Conservation (phyloP, 768 basidiomycete species). For the Pleurotus citrinopileatus region DNA sequence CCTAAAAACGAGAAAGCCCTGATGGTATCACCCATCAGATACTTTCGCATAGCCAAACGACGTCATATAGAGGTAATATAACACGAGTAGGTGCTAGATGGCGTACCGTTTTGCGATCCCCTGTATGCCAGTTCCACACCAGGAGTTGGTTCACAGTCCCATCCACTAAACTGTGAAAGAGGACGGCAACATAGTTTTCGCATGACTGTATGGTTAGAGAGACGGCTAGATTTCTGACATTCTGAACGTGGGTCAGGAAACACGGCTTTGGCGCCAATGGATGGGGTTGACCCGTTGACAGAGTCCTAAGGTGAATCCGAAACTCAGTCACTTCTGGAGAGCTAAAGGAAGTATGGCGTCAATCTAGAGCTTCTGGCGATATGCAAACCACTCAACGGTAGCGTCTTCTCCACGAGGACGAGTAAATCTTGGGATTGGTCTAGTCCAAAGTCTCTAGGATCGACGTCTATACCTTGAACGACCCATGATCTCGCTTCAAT, state of each 20-base stretch:
- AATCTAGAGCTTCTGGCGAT: neutral
- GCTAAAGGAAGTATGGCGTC: neutral
- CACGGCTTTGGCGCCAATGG: constrained; percentile 35
- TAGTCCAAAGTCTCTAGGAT: constrained; percentile 57
- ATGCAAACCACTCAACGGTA: constrained; percentile 5
- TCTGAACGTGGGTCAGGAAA: constrained; percentile 27
- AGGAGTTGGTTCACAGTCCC: constrained; percentile 41
- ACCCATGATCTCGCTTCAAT: constrained; percentile 47
- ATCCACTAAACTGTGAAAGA: constrained; percentile 33
- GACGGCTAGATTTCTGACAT: constrained; percentile 16
- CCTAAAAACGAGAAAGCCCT: constrained; percentile 41
- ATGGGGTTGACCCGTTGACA: constrained; percentile 45
- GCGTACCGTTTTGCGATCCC: constrained; percentile 46
- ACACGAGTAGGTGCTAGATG: constrained; percentile 3
- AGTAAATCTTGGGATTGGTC: constrained; percentile 69
- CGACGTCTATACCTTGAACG: constrained; percentile 28
- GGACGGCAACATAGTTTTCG: constrained; percentile 47
- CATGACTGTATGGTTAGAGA: constrained; percentile 56
- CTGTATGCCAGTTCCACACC: constrained; percentile 70
- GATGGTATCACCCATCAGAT: constrained; percentile 28
- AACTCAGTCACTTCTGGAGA: constrained; percentile 11
- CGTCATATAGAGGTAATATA: neutral
- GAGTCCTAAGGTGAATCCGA: constrained; percentile 42
- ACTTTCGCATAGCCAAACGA: constrained; percentile 19
- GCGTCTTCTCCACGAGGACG: constrained; percentile 37